Evolutionary conservation across 2,329 filamentous ascomycete genomes (phyloP), one percentile per base, ranked within the genome.

Genomic region (Epichloe sibirici): DNA sequence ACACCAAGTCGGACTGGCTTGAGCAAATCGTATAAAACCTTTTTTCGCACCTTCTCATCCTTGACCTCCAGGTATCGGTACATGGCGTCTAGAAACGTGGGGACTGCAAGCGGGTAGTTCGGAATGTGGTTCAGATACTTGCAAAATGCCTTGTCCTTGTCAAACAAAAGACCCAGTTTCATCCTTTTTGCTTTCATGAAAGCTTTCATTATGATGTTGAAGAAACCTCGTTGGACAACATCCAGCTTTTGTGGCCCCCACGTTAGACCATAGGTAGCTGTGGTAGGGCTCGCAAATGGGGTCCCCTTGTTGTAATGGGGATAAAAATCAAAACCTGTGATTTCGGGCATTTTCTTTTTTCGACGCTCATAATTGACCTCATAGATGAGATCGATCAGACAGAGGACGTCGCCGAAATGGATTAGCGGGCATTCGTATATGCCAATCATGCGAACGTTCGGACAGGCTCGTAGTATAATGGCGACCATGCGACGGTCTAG

Each of bases 371-470:
- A 6, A 44, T 71, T 71, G 44, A 71, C 56, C 44, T 70, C 66
- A 35, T 64, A 51, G 21, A 71, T 67, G 2, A 70, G 53, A 49
- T 71, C 67, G 1, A 71, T 56, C 0, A 71, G 51, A 11, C 57
- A 59, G 1, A 67, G 49, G 0, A 68, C 51, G 23, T 71, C 68
- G 9, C 66, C 68, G n/a, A 68, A 59, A 31, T 69, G 64, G 4
- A 71, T 56, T 1, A 70, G 53, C 0, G 66, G 66, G 28, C 69
- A 71, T 48, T 67, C 61, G 51, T 70, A 71, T 2, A 71, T 57
- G 2, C 69, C 67, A 13, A 71, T 1, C 59, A 64, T 66, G 4
- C 56, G 59, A 8, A 70, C 55, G 1, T 63, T 51, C 0, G 63
- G 65, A 37, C 63, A 66, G 1, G 59, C 59, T 6, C 66, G 62